These are phyloP conservation scores for Aquilaria yunnanensis DNA, from an alignment of 345 rosid genomes.

Conservation along the genomic window DNA sequence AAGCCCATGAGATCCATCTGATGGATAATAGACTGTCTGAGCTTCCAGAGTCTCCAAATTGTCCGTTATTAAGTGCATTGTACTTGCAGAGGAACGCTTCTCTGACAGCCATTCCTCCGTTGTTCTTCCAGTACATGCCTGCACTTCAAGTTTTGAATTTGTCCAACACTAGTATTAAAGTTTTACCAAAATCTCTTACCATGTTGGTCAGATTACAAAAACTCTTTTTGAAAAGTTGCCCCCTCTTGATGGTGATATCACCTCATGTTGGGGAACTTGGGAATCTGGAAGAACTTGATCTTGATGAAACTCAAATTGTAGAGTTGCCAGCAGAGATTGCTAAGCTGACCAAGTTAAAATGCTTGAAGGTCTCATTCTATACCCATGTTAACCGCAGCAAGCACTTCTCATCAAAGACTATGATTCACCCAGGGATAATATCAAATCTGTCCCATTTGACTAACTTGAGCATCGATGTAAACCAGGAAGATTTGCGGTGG, in stretches of 20 bases:
- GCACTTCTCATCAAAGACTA: background rate
- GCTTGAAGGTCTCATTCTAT: slow-evolving; percentile 15
- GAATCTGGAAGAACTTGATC: slow-evolving; percentile 22
- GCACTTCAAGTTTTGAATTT: slow-evolving; percentile 14
- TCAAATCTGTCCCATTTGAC: slow-evolving; percentile 1
- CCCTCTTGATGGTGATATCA: slow-evolving; percentile 14
- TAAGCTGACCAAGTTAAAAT: slow-evolving; percentile 4
- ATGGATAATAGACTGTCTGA: background rate
- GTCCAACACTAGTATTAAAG: slow-evolving; percentile 20
- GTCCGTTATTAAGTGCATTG: background rate
- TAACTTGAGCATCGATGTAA: slow-evolving; percentile 10
- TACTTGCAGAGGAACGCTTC: slow-evolving; percentile 14
- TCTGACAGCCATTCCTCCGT: slow-evolving; percentile 10
- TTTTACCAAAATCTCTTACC: slow-evolving; percentile 21
- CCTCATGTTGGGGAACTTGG: slow-evolving; percentile 19
- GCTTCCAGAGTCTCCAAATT: slow-evolving; percentile 10
- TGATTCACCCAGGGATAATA: slow-evolving; percentile 12
- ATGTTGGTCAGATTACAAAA: slow-evolving; percentile 15
- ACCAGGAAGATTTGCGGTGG: slow-evolving; percentile 16
- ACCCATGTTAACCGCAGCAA: background rate
- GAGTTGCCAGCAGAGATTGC: slow-evolving; percentile 10
- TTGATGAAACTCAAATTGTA: slow-evolving; percentile 12
- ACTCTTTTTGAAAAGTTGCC: slow-evolving; percentile 13
- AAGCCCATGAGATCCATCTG: background rate
- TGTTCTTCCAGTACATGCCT: slow-evolving; percentile 14